Evolutionary conservation across 495 filamentous ascomycete genomes (phyloP).

Genomic region (Podospora fimiseda): DNA sequence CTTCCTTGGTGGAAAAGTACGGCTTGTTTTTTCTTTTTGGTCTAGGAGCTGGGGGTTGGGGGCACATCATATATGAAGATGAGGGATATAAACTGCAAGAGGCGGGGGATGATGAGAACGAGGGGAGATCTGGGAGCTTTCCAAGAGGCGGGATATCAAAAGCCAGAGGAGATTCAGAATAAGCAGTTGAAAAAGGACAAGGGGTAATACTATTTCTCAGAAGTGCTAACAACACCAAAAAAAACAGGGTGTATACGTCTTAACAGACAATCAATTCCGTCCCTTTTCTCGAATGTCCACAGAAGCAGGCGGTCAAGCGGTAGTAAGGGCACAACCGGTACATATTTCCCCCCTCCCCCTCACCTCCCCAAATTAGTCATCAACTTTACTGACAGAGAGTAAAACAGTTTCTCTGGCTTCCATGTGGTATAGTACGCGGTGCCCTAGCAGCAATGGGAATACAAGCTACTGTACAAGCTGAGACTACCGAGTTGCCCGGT

Average conservation of each 20-base stretch:
- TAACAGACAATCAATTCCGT: conserved; percentile 89
- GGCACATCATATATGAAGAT: no score
- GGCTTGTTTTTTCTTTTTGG: neutral
- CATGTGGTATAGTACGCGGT: conserved; percentile 84
- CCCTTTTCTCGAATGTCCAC: conserved; percentile 84
- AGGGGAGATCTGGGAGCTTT: no score
- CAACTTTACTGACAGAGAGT: conserved; percentile 5
- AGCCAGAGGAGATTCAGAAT: neutral
- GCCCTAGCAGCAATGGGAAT: conserved; percentile 86
- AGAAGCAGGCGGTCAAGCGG: conserved; percentile 61
- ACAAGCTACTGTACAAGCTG: conserved; percentile 81
- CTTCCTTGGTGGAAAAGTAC: no score
- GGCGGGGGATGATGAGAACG: no score
- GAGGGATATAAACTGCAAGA: no score
- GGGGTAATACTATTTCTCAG: neutral
- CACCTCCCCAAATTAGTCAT: neutral
- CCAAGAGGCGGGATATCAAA: no score
- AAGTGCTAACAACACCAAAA: neutral
- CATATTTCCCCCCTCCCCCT: conserved; percentile 2
- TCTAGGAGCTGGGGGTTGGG: no score
- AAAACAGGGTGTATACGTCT: conserved; percentile 79
- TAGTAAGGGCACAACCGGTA: conserved; percentile 75
- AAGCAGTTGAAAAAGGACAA: neutral
- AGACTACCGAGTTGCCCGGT: conserved; percentile 74
- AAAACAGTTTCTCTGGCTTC: conserved; percentile 82